Evolutionary conservation across 2,329 filamentous ascomycete species (phyloP).

Genomic region (Sporothrix luriei): DNA sequence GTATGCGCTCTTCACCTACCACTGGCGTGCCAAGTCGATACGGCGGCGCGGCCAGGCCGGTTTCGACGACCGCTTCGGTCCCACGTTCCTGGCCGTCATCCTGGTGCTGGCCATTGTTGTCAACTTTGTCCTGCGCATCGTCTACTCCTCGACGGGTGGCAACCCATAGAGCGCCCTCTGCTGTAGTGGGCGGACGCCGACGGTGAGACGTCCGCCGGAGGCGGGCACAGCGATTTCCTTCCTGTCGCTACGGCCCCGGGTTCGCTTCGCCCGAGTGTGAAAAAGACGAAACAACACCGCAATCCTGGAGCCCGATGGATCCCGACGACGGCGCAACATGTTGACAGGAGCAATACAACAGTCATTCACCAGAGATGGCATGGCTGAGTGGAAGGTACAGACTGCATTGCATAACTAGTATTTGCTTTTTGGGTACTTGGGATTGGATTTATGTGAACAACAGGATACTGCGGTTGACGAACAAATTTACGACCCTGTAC

Average conservation of each 20-base stretch:
- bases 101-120: slow-evolving; percentile 87
- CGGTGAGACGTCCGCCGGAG: too few relatives aligned
- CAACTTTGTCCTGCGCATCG: slow-evolving; percentile 86
- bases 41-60: slow-evolving; percentile 87
- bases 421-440: slow-evolving; percentile 3
- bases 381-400: not conserved
- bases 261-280: not conserved
- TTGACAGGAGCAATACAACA: not conserved
- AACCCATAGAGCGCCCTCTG: slow-evolving; percentile 22
- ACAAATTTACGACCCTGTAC: not conserved
- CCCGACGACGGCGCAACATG: not conserved
- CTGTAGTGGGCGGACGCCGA: not conserved
- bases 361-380: not conserved
- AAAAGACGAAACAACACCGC: too few relatives aligned
- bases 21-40: slow-evolving; percentile 95
- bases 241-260: too few relatives aligned
- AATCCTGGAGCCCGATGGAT: not conserved
- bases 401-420: slow-evolving; percentile 15
- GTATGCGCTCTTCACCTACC: slow-evolving; percentile 92
- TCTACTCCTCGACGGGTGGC: slow-evolving; percentile 43
- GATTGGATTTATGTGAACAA: slow-evolving; percentile 12
- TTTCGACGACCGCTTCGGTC: slow-evolving; percentile 94
- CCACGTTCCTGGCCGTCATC: slow-evolving; percentile 84
- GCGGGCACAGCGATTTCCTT: not conserved
- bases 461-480: not conserved